phyloP scores from a whole-genome alignment of 176 grass and related monocot species.

The Eragrostis curvula region DNA sequence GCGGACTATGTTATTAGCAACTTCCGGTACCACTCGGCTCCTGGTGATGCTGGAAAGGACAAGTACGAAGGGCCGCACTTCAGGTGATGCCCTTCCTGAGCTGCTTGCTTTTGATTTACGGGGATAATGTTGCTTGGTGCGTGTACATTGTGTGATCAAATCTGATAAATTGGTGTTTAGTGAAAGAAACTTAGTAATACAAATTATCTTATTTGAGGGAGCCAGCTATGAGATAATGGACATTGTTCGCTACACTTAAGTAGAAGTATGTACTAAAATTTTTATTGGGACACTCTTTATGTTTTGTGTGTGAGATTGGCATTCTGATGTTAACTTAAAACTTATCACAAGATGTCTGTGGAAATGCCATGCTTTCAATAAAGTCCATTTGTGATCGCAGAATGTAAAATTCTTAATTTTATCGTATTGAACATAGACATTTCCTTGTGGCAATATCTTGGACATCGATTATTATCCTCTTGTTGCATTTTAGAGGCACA shows the following conservation, averaged over 20 bases:
- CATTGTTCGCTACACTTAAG: background rate
- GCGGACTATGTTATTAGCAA: slow-evolving; percentile 46
- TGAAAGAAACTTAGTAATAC: background rate
- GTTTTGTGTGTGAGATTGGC: background rate
- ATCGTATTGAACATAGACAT: background rate
- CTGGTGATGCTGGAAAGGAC: slow-evolving; percentile 26
- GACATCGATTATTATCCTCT: background rate
- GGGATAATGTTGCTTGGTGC: background rate
- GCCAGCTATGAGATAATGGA: background rate
- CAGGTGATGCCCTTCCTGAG: slow-evolving; percentile 48
- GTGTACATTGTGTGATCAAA: background rate
- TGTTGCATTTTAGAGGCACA: background rate
- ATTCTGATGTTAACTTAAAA: background rate
- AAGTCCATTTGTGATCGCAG: background rate
- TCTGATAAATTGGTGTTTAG: background rate
- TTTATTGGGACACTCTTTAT: background rate
- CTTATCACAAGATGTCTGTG: background rate
- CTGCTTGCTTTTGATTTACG: background rate
- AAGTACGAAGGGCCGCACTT: slow-evolving; percentile 57
- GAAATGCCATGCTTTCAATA: background rate
- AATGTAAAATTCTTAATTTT: background rate
- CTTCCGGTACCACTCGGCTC: slow-evolving; percentile 52
- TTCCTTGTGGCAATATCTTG: background rate
- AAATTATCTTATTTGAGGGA: background rate
- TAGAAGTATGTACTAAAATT: background rate